A percentile compares a stretch with the other conserved stretches of the same genome.
phyloP scores from a whole-genome alignment of 257 asterid genomes.

The Eustoma russellianum region DNA sequence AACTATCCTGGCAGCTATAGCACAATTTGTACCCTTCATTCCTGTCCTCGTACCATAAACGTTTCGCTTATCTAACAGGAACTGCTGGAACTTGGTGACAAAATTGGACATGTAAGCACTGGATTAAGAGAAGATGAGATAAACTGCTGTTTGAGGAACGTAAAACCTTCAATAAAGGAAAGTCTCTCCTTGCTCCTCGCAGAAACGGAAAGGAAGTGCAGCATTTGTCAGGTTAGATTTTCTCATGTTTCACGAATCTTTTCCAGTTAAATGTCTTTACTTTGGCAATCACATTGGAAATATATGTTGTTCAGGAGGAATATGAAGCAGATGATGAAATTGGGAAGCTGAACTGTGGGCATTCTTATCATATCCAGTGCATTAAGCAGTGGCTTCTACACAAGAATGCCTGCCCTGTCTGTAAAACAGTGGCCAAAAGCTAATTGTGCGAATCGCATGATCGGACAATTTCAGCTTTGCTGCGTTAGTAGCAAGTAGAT shows the following conservation, averaged over 20 bases:
- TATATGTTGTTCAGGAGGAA: constrained; percentile 47
- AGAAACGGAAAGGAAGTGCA: constrained; percentile 55
- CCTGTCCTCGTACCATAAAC: neutral
- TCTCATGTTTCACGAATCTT: too few species aligned
- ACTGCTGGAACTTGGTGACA: constrained; percentile 79
- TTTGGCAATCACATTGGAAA: too few species aligned
- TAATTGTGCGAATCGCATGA: constrained; percentile 10
- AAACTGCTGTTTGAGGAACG: constrained; percentile 44
- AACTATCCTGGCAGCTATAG: too few species aligned
- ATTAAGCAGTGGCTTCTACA: constrained; percentile 77
- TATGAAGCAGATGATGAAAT: constrained; percentile 60
- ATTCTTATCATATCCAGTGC: constrained; percentile 61
- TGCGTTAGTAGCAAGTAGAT: too few species aligned
- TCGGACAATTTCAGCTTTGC: neutral
- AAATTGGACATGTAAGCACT: constrained; percentile 74
- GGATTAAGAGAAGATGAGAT: constrained; percentile 73
- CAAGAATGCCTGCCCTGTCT: constrained; percentile 64
- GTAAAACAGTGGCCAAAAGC: constrained; percentile 53
- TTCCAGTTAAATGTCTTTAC: too few species aligned
- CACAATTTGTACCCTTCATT: neutral
- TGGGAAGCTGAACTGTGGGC: constrained; percentile 68
- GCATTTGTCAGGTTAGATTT: constrained; percentile 71
- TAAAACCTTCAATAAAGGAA: constrained; percentile 21
- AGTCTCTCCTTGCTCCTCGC: constrained; percentile 22
- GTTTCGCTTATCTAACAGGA: constrained; percentile 37